Percentiles rank a stretch among this genome's conserved stretches.
These are phyloP conservation scores for Debaryomyces maramus DNA, from an alignment of 805 yeast species.

Conservation along the genomic window DNA sequence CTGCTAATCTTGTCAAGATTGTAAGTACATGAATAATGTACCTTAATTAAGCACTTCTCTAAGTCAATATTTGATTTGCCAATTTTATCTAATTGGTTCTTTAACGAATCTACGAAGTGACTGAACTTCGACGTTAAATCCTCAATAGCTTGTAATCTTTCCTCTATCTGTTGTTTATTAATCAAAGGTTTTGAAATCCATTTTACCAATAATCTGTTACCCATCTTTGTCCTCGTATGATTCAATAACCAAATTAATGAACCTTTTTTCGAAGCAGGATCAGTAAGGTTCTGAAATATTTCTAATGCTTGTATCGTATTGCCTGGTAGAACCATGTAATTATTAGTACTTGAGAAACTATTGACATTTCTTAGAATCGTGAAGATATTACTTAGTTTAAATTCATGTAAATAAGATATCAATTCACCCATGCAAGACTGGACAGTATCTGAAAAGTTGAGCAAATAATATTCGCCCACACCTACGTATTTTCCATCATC, in stretches of 20 bases:
- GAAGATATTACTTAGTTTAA: conserved; percentile 59
- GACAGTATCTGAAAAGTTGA: conserved; percentile 18
- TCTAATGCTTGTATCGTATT: conserved; percentile 73
- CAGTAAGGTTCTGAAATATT: conserved; percentile 66
- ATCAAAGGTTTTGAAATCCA: conserved; percentile 81
- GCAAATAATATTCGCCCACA: conserved; percentile 24
- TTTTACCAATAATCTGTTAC: conserved; percentile 59
- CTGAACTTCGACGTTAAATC: conserved; percentile 28
- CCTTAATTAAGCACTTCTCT: conserved; percentile 35
- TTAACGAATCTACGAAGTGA: conserved; percentile 36
- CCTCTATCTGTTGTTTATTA: conserved; percentile 51
- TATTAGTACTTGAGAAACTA: conserved; percentile 48
- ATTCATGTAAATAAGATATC: conserved; percentile 58
- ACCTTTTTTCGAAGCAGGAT: conserved; percentile 53
- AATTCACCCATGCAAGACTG: conserved; percentile 47
- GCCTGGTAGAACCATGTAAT: conserved; percentile 59
- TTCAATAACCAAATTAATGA: conserved; percentile 78
- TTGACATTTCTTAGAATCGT: conserved; percentile 49
- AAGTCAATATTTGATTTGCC: conserved; percentile 30
- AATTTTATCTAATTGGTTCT: conserved; percentile 22
- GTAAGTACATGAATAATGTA: conserved; percentile 37
- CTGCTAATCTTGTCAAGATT: conserved; percentile 27
- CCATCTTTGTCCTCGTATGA: conserved; percentile 78
- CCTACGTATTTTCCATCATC: conserved; percentile 15
- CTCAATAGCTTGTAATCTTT: conserved; percentile 59